These are phyloP conservation scores for Diddensiella transvaalensis DNA, from an alignment of 805 yeast genomes.

Conservation along the genomic window DNA sequence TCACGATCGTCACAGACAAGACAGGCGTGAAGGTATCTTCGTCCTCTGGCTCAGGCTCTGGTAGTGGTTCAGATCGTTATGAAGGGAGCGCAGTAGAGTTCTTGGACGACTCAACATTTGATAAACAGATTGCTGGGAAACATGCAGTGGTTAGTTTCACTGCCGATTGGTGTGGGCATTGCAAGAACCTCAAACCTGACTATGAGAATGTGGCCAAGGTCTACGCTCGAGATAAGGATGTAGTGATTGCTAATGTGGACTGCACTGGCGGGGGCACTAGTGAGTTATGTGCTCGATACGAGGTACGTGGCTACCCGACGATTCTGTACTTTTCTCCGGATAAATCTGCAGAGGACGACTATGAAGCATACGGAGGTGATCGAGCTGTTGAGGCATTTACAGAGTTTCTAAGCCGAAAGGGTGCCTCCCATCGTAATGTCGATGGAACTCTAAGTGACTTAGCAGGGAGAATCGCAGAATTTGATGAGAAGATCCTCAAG, in stretches of 20 bases:
- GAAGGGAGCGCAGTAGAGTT: constrained; percentile 9
- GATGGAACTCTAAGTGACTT: constrained; percentile 39
- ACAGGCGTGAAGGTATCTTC: constrained; percentile 33
- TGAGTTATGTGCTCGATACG: constrained; percentile 40
- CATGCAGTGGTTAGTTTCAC: constrained; percentile 51
- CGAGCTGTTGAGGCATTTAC: constrained; percentile 50
- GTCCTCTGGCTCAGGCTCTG: constrained; percentile 16
- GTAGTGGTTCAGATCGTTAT: neutral
- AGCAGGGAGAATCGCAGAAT: constrained; percentile 41
- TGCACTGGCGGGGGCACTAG: constrained; percentile 44
- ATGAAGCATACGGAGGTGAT: constrained; percentile 49
- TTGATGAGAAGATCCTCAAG: constrained; percentile 32
- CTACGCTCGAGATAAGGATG: constrained; percentile 37
- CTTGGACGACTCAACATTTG: constrained; percentile 43
- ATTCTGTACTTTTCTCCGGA: constrained; percentile 49
- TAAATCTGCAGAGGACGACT: constrained; percentile 39
- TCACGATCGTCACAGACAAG: constrained; percentile 44
- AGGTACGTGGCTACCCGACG: constrained; percentile 50
- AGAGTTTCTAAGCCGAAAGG: constrained; percentile 43
- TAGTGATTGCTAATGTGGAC: constrained; percentile 47
- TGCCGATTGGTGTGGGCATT: constrained; percentile 57
- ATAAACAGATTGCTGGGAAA: constrained; percentile 38
- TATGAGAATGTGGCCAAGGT: constrained; percentile 50
- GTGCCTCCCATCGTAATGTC: constrained; percentile 39
- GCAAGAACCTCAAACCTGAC: constrained; percentile 49